Base-by-base conservation (phyloP, 2,329 filamentous ascomycete genomes). In the Fusarium clavum region DNA sequence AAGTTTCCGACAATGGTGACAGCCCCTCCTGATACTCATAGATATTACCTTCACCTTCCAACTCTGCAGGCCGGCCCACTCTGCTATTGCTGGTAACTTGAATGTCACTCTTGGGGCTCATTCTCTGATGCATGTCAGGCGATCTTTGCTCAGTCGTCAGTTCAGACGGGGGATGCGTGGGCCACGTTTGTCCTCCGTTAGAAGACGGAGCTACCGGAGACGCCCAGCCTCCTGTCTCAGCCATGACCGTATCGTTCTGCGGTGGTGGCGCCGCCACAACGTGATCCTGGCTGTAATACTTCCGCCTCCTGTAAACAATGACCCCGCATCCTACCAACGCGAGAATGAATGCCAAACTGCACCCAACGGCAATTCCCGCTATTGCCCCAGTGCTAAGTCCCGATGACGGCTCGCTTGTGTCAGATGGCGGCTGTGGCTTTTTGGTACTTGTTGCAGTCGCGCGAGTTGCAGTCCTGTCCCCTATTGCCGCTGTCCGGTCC, bases 351-450 rank as follows among this genome's bases (percentile, higher is more conserved):
- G 45, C 59, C 11, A 61, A 29, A 45, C 38, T 32, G 16, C 38
- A 18, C 4, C 59, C 54, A 11, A 61, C 59, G 3, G 59, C 59
- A 29, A 61, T 61, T 8, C 59, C 59, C 8, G 54, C 59, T 45
- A 61, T 61, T 6, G 29, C 59, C 22, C 59, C 59, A 14, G n/a
- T 18, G n/a, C 54, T 40, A 2, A 61, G 44, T 30, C 29, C 29
- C 7, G 29, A 30, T 10, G 43, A 48, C 8, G 45, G 20, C 29
- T 30, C 12, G 12, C 5, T 30, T 30, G 29, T 30, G 29, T 30
- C 29, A 29, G n/a, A 2, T 5, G 54, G 24, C 6, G 54, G 12
- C 12, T n/a, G 8, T 14, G 45, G 10, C 1, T 34, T 45, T 11
- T 29, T 45, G 9, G 54, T 59, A 20, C 34, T 44, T 4, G 34